These are phyloP conservation scores for Suhomyces guaymorum DNA, from an alignment of 1,139 yeast species.

Conservation along the genomic window DNA sequence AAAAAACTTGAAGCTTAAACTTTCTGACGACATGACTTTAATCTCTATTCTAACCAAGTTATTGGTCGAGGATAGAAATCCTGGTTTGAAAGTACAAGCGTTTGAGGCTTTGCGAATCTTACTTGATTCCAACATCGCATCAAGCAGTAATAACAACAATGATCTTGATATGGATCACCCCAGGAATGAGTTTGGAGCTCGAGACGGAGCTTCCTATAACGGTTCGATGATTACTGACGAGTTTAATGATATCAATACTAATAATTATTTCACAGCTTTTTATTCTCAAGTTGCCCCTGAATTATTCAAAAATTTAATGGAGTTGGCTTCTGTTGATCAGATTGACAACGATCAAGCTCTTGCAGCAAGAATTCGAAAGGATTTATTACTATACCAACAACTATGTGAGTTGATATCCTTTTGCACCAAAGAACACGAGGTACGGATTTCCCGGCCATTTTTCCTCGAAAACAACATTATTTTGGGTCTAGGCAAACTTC, in stretches of 20 bases:
- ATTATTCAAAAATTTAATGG: constrained; percentile 54
- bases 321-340: constrained; percentile 20
- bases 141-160: constrained; percentile 10
- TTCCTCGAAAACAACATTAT: constrained; percentile 58
- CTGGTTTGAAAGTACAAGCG: constrained; percentile 79
- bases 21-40: constrained; percentile 62
- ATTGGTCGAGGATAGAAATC: constrained; percentile 60
- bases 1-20: constrained; percentile 30
- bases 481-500: constrained; percentile 48
- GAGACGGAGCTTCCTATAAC: constrained; percentile 3
- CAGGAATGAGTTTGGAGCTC: constrained; percentile 12
- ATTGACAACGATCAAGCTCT: constrained; percentile 11
- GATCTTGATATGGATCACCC: constrained; percentile 18
- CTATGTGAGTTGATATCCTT: constrained; percentile 70
- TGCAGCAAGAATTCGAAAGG: constrained; percentile 22
- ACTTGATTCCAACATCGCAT: constrained; percentile 57
- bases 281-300: constrained; percentile 61
- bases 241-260: constrained; percentile 45
- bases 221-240: constrained; percentile 21
- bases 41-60: constrained; percentile 61
- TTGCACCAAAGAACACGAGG: constrained; percentile 65
- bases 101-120: constrained; percentile 78
- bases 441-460: constrained; percentile 56
- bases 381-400: constrained; percentile 55
- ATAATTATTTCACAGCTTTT: constrained; percentile 58